A percentile compares a stretch with the other conserved stretches of the same genome.
phyloP scores from a whole-genome alignment of 768 basidiomycete species.

The Leccinum obscurum region DNA sequence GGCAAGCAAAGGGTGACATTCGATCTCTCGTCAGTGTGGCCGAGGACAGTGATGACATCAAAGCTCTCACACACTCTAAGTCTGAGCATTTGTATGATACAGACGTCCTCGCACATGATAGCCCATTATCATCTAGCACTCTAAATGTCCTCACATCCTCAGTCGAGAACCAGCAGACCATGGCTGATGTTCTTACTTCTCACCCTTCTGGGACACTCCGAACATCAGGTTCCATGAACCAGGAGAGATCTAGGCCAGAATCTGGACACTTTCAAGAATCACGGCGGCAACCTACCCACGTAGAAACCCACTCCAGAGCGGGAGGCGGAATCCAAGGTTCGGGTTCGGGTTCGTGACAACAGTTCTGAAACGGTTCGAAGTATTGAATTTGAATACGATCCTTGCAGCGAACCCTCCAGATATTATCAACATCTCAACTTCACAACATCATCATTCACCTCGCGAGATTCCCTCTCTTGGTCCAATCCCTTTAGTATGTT shows the following conservation, averaged over 20 bases:
- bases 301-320: not conserved
- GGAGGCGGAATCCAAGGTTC: constrained; percentile 19
- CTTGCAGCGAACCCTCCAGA: constrained; percentile 2
- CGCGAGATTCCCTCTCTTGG: not conserved
- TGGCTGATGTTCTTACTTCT: not conserved
- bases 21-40: not conserved
- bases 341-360: constrained; percentile 10
- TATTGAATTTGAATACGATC: constrained; percentile 3
- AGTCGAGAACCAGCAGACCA: constrained; percentile 2
- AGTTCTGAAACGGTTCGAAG: constrained; percentile 2
- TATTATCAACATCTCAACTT: constrained; percentile 3
- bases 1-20: not conserved
- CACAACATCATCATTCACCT: not conserved
- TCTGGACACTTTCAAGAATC: constrained; percentile 5
- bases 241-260: constrained; percentile 3
- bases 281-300: constrained; percentile 9
- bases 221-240: constrained; percentile 1
- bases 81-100: constrained; percentile 1
- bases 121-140: not conserved
- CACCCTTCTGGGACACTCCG: constrained; percentile 8
- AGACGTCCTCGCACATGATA: constrained; percentile 7
- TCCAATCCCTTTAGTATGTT: constrained; percentile 5
- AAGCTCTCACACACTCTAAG: constrained; percentile 11
- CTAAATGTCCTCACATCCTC: constrained; percentile 1
- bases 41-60: not conserved